Conservation (phyloP, 495 filamentous ascomycete genomes). For the Zalerion maritima region DNA sequence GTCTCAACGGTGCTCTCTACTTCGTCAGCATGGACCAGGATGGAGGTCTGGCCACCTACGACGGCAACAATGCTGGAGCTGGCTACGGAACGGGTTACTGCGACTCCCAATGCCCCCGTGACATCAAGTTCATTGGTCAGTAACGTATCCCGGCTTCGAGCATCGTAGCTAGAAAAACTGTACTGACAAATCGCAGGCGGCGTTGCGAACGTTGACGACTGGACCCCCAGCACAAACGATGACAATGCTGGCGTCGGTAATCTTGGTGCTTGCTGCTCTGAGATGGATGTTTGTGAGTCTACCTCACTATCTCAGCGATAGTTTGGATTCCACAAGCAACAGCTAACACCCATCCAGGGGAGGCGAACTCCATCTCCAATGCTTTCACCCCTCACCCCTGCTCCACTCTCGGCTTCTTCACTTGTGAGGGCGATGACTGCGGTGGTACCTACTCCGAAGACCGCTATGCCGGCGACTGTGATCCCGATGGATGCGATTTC, state of each 20-base stretch:
- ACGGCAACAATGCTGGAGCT: slow-evolving; percentile 42
- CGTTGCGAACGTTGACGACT: too few relatives aligned
- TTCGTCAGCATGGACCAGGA: slow-evolving; percentile 43
- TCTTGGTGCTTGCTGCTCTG: slow-evolving; percentile 43
- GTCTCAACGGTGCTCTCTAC: slow-evolving; percentile 46
- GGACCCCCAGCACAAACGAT: slow-evolving; percentile 30
- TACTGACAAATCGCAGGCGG: too few relatives aligned
- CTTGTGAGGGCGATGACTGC: slow-evolving; percentile 19
- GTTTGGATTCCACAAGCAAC: too few relatives aligned
- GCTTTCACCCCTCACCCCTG: slow-evolving; percentile 42
- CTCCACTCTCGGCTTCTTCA: slow-evolving; percentile 23
- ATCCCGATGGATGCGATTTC: slow-evolving; percentile 52
- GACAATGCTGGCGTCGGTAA: slow-evolving; percentile 34
- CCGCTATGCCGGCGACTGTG: slow-evolving; percentile 32
- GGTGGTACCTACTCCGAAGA: slow-evolving; percentile 7
- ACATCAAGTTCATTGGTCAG: slow-evolving; percentile 53
- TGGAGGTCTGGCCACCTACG: slow-evolving; percentile 36
- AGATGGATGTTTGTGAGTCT: slow-evolving; percentile 50
- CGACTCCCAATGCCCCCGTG: slow-evolving; percentile 46
- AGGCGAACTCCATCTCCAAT: slow-evolving; percentile 40
- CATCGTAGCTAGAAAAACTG: too few relatives aligned
- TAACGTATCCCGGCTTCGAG: too few relatives aligned
- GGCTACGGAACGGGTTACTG: slow-evolving; percentile 52
- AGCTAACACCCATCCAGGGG: too few relatives aligned
- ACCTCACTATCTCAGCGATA: too few relatives aligned